Evolutionary conservation across 306 rosid species (phyloP), one percentile per base, ranked within the genome.

Genomic region (Lupinus albus): DNA sequence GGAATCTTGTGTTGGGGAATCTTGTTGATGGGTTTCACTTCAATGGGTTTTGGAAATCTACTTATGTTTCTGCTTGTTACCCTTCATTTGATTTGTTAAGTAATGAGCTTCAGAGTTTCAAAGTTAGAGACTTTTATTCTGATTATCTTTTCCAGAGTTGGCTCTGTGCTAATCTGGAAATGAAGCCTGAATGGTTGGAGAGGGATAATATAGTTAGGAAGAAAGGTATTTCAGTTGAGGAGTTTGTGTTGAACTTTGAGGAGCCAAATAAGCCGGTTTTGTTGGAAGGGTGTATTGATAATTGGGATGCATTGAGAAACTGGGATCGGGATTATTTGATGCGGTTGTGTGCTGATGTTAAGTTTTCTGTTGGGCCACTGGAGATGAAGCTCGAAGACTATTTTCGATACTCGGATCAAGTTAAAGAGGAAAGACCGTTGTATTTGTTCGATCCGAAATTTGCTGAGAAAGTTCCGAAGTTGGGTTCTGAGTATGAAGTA

Each of bases 151-250:
- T 93, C 44, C 98, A 89, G 86, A 88, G 98, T 71, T 93, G 98
- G 98, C 89, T 93, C 47, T 89, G 97, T 82, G 98, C 97, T 64
- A 93, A 85, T 74, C 96, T 93, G 21, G 98, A 93, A 78, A 86
- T 89, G 96, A 93, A 89, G 62, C 82, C 86, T 0, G 94, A 89
- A 51, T 89, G 98, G 98, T 86, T 86, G 64, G 86, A 84, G 75
- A 89, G 88, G 72, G 96, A 89, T 82, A 89, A 86, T 75, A 84
- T 89, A 47, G 59, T 69, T 45, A 30, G 96, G 30, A 89, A 81
- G 72, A 88, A 69, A 30, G 96, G 88, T 9, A 86, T 93, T 83
- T 93, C 94, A 2, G 83, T 93, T 76, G 91, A 86, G 44, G 97
- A 93, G 9, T 93, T 93, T 52, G 81, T 89, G 50, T 56, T 68